Evolutionary conservation across 2,329 filamentous ascomycete genomes (phyloP), one percentile per base, ranked within the genome.

Genomic region (Colletotrichum sp.): DNA sequence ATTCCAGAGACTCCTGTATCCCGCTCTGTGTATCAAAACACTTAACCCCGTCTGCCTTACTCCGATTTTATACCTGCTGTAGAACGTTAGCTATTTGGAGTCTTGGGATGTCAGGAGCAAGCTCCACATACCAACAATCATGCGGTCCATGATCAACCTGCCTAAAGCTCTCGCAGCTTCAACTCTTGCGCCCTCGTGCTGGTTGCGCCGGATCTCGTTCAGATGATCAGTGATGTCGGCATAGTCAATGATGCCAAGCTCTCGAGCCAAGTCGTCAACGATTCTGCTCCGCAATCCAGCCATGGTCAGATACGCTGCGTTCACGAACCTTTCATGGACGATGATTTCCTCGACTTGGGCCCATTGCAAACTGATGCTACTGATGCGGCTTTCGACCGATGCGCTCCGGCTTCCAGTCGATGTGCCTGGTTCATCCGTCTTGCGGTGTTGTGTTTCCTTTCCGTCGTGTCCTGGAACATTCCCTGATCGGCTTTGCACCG

Each of bases 401-500:
- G 0, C 1, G 2, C n/a, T 49, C 0, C n/a, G 44, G n/a, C 44
- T 52, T 13, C n/a, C 7, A 3, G n/a, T 0, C 4, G 44, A 8
- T 13, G 44, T 1, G 16, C 10, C 10, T 52, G 12, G 6, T n/a
- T n/a, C n/a, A n/a, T n/a, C n/a, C n/a, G n/a, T 12, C 6, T 7
- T 49, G 6, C 8, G 0, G 18, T 49, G 18, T 6, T 0, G 16
- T n/a, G 8, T 1, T 30, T 30, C 28, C 28, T 30, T 1, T 1
- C 1, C 28, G 28, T 30, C 28, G 28, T 30, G 28, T n/a, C n/a
- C n/a, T n/a, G n/a, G n/a, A n/a, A n/a, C n/a, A n/a, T n/a, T n/a
- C n/a, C n/a, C n/a, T n/a, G n/a, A n/a, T n/a, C n/a, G n/a, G n/a
- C 18, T 44, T 44, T 12, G 18, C 0, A 12, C 9, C 9, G 1